Evolutionary conservation across 305 asterid species (phyloP), one percentile per base, ranked within the genome.

Genomic region (Solanum hybrid): DNA sequence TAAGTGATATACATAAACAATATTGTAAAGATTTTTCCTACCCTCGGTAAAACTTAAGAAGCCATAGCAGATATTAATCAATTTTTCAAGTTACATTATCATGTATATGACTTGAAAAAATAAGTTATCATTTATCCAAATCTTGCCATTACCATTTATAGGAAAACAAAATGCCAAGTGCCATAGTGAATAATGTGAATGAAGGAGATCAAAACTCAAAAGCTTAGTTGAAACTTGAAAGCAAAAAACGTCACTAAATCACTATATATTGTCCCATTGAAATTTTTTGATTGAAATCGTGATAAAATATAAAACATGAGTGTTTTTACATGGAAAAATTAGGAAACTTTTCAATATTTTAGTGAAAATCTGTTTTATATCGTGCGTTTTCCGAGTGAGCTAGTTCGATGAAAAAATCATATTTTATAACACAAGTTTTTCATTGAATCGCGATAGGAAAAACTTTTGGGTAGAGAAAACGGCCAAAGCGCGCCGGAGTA

Each of bases 301-400:
- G 69, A 57, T 0, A 57, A 57, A 57, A 57, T 57, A 18, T 57
- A 57, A 57, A 57, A 57, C 11, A 57, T 20, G 11, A 57, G 69
- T 57, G 11, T 20, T 57, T 57, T 7, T 57, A 57, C 69, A 20
- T 0, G 2, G 26, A 57, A 57, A 57, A 57, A 18, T 57, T 57
- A 18, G 26, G 0, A 1, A 3, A 20, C 11, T 57, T 57, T 0
- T 3, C 11, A 57, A 2, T 57, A 57, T 18, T 57, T 57, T 0
- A 57, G 22, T 57, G 24, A 57, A 3, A 57, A 57, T 57, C 11
- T 57, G 2, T 1, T 18, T 14, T 57, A 18, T 2, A 57, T 18
- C 4, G 6, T 57, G 24, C 10, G 0, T 57, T 57, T 57, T 18
- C 0, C 1, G 11, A 57, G n/a, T 18, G 69, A 57, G 24, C 69